Evolutionary conservation across 352 stramenopile genomes (phyloP), one percentile per base, ranked within the genome.

Genomic region (Phytophthora multivora): DNA sequence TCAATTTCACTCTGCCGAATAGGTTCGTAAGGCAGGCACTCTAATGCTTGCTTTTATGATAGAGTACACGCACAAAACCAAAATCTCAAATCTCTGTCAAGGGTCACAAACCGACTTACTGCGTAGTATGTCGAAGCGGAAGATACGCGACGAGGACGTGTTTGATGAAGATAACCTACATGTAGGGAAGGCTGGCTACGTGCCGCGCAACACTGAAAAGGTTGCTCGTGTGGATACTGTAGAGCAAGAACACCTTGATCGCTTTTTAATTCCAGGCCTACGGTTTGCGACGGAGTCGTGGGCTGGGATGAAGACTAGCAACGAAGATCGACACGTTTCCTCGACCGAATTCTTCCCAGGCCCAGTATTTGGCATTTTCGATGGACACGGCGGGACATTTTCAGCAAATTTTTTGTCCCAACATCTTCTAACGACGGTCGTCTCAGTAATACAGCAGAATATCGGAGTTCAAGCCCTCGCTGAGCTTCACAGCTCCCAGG

Each of bases 321-420:
- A 90, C 51, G 78, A 91, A 70, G 83, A 91, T 42, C 78, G 82
- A 19, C 56, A 78, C 19, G 51, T 83, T 4, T 43, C 18, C 5
- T 69, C 41, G 6, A 9, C 59, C 12, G 53, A 73, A 10, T 47
- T 53, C 4, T 83, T 89, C 30, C 79, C 77, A 15, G 83, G 80
- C 0, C 67, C 75, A 2, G 72, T 80, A 9, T 83, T 90, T 60
- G 78, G 68, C 1, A 61, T 91, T 41, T 88, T 86, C 39, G 80
- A 91, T 52, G 80, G 80, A 15, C 80, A 90, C 26, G 73, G 80
- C 19, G 80, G 83, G 15, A 75, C 56, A 7, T 83, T 86, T 56
- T 66, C 83, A 16, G 71, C 63, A 10, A 62, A 88, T 28, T 83
- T 83, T 21, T 61, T 88, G 15, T 41, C 69, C 6, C 59, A 59